These are phyloP conservation scores for Hypoxylon intermedium DNA, from an alignment of 495 filamentous ascomycete species.

Conservation along the genomic window DNA sequence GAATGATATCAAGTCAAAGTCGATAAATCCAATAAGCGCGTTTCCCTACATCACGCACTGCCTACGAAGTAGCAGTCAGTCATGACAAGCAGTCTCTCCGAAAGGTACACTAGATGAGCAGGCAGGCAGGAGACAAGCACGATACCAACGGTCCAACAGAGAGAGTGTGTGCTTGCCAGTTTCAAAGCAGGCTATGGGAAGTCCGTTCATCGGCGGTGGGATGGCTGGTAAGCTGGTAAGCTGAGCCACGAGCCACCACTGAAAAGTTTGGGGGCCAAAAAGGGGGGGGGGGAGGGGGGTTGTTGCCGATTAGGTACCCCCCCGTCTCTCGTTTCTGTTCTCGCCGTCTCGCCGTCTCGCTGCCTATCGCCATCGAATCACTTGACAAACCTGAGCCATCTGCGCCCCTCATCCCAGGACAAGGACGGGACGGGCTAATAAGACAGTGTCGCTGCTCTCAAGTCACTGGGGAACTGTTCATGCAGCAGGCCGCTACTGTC, in stretches of 20 bases:
- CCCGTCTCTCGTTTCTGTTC: background rate
- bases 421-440: slow-evolving; percentile 12
- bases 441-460: slow-evolving; percentile 21
- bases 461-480: slow-evolving; percentile 30
- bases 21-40: no score
- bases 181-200: slow-evolving; percentile 1
- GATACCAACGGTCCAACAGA: slow-evolving; percentile 1
- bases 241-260: slow-evolving; percentile 22
- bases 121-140: background rate
- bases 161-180: background rate
- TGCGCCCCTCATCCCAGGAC: slow-evolving; percentile 10
- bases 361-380: slow-evolving; percentile 29
- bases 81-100: no score
- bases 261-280: slow-evolving; percentile 7
- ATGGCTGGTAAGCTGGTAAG: slow-evolving; percentile 35
- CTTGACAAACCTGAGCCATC: slow-evolving; percentile 30
- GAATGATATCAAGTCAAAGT: no score
- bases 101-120: no score
- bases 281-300: no score
- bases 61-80: no score
- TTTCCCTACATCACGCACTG: no score
- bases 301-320: no score
- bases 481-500: slow-evolving; percentile 22
- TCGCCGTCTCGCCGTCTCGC: slow-evolving; percentile 15
- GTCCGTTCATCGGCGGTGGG: slow-evolving; percentile 15